Evolutionary conservation across 495 filamentous ascomycete species (phyloP), one percentile per base, ranked within the genome.

Genomic region (Neurospora tetraspora): DNA sequence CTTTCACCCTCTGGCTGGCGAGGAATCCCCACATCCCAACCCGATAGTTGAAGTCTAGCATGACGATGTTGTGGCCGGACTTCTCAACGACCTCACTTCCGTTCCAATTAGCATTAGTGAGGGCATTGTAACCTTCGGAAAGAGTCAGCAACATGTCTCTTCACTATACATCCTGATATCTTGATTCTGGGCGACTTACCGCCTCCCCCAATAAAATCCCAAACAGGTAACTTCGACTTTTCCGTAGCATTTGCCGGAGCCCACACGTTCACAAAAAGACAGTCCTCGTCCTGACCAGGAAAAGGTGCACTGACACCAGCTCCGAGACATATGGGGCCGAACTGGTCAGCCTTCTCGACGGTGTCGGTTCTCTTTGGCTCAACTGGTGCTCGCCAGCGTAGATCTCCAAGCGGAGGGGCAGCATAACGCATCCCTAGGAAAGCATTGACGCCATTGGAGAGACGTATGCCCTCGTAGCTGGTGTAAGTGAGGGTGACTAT

Each of bases 11-110:
- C 23, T 87, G 78, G 69, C 89, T 86, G 1, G 92, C 90, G 0
- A 94, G 82, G 73, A 94, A 94, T 0, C 92, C 92, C 79, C 88
- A 92, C 0, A 91, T 84, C 0, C 92, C 92, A 16, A 94, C 91
- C 7, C 92, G 89, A 75, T 87, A 88, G 79, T 94, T 94, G 82
- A 94, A 90, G 72, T 87, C 91, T 16, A 95, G 89, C 37, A 94
- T 84, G 5, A 94, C 83, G 59, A 94, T 89, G 45, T 86, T 84
- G 69, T 83, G 80, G 8, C 82, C 85, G 0, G 89, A 89, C 11
- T 87, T 88, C 75, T 85, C 69, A 53, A 94, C 85, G 6, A 94
- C 82, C 27, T 85, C 84, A 4, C 82, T 85, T 1, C 88, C 91
- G 75, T 93, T 89, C 78, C 88, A 89, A 79, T 93, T 91, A 1